phyloP scores from a whole-genome alignment of 192 early-diverging fungal species.

The Pilaira anomala region DNA sequence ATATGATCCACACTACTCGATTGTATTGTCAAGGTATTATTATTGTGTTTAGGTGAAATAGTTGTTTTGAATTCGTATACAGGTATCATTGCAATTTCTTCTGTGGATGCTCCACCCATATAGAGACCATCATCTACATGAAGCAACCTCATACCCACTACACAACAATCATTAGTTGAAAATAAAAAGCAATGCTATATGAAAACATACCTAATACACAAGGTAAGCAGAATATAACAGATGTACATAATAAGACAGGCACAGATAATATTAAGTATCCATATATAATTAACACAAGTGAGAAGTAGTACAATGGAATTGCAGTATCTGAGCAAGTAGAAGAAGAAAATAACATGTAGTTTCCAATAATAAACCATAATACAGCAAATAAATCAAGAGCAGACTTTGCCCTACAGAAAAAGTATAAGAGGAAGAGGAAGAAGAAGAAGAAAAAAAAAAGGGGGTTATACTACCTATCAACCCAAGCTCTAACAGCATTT shows the following conservation, averaged over 20 bases:
- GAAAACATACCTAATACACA: conserved; percentile 45
- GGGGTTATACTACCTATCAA: background rate
- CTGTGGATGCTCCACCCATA: conserved; percentile 63
- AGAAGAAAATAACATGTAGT: conserved; percentile 64
- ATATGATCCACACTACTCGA: too few species aligned
- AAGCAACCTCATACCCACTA: conserved; percentile 55
- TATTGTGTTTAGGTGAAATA: background rate
- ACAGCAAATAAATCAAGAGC: conserved; percentile 56
- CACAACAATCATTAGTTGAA: background rate
- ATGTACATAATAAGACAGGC: conserved; percentile 57
- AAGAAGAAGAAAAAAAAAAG: background rate
- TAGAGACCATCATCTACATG: conserved; percentile 50
- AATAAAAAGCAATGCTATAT: background rate
- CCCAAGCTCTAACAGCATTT: background rate
- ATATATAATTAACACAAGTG: conserved; percentile 61
- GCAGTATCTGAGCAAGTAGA: conserved; percentile 46
- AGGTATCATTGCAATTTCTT: conserved; percentile 67
- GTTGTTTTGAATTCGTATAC: conserved; percentile 53
- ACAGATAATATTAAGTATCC: conserved; percentile 68
- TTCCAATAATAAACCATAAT: conserved; percentile 66
- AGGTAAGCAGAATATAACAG: conserved; percentile 63
- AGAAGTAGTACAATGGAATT: conserved; percentile 60
- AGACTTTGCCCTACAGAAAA: conserved; percentile 51
- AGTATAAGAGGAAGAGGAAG: background rate
- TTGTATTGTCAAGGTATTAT: background rate